A percentile compares a stretch with the other conserved stretches of the same genome.
These are phyloP conservation scores for Aquilaria yunnanensis DNA, from an alignment of 345 rosid species.

Conservation along the genomic window DNA sequence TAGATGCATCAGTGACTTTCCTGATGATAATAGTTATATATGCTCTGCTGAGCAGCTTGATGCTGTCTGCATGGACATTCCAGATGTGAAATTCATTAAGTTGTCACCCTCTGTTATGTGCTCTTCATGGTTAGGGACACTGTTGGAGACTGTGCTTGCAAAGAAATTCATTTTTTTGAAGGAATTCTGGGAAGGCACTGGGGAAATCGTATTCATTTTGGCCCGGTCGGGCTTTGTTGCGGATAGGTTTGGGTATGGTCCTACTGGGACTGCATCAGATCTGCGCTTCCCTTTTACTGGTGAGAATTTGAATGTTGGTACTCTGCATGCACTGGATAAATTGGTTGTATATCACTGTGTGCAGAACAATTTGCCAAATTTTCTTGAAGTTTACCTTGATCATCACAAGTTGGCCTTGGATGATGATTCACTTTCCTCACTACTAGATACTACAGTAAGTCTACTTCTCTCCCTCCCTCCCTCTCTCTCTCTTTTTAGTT, in stretches of 20 bases:
- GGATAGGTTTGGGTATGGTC: constrained; percentile 40
- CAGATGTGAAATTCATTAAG: constrained; percentile 63
- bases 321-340: constrained; percentile 62
- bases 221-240: constrained; percentile 73
- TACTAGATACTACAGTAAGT: constrained; percentile 89
- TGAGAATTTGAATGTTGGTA: constrained; percentile 31
- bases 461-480: constrained; percentile 20
- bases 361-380: constrained; percentile 70
- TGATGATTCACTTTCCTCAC: constrained; percentile 42
- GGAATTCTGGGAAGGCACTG: constrained; percentile 82
- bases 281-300: constrained; percentile 30
- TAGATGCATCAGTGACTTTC: constrained; percentile 32
- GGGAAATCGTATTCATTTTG: constrained; percentile 62
- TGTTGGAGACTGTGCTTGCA: constrained; percentile 82
- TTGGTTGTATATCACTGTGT: constrained; percentile 56
- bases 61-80: constrained; percentile 74
- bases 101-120: constrained; percentile 45
- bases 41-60: constrained; percentile 73
- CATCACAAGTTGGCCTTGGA: constrained; percentile 60
- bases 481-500: neutral
- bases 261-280: constrained; percentile 35
- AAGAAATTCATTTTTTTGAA: constrained; percentile 68
- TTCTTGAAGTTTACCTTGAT: constrained; percentile 86
- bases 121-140: constrained; percentile 69
- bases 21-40: constrained; percentile 46